A percentile compares a stretch with the other conserved stretches of the same genome.
These are phyloP conservation scores for Alopecurus myosuroides DNA, from an alignment of 176 grass and related monocot species.

Conservation along the genomic window DNA sequence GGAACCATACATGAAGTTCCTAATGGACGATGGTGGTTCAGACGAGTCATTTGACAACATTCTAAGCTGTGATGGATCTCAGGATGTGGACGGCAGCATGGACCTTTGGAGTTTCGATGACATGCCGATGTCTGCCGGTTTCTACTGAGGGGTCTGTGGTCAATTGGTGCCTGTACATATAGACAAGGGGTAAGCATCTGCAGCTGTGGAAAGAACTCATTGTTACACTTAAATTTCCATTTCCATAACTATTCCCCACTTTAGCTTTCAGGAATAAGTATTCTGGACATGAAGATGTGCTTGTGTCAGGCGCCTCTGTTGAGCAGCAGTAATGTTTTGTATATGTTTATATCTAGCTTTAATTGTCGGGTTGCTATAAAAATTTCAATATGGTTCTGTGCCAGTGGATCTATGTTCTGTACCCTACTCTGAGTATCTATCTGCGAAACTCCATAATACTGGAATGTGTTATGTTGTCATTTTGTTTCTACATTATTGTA, in stretches of 20 bases:
- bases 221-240: constrained; percentile 1
- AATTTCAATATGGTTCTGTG: too few species aligned
- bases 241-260: not conserved
- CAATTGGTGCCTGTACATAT: constrained; percentile 32
- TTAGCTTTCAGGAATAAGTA: constrained; percentile 42
- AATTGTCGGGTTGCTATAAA: not conserved
- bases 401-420: too few species aligned
- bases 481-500: too few species aligned
- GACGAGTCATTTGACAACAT: constrained; percentile 51
- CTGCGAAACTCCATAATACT: too few species aligned
- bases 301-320: constrained; percentile 1
- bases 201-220: not conserved
- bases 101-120: constrained; percentile 84
- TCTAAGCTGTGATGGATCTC: constrained; percentile 33
- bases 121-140: constrained; percentile 31
- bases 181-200: constrained; percentile 21
- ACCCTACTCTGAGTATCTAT: too few species aligned
- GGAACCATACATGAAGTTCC: constrained; percentile 65
- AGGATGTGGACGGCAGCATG: constrained; percentile 40
- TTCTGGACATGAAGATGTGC: constrained; percentile 26
- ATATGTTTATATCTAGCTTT: constrained; percentile 8
- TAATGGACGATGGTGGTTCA: constrained; percentile 44
- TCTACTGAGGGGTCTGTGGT: constrained; percentile 13
- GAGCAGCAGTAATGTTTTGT: constrained; percentile 3
- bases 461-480: too few species aligned